These are phyloP conservation scores for Penicillium malachiteum DNA, from an alignment of 495 filamentous ascomycete species.

Conservation along the genomic window DNA sequence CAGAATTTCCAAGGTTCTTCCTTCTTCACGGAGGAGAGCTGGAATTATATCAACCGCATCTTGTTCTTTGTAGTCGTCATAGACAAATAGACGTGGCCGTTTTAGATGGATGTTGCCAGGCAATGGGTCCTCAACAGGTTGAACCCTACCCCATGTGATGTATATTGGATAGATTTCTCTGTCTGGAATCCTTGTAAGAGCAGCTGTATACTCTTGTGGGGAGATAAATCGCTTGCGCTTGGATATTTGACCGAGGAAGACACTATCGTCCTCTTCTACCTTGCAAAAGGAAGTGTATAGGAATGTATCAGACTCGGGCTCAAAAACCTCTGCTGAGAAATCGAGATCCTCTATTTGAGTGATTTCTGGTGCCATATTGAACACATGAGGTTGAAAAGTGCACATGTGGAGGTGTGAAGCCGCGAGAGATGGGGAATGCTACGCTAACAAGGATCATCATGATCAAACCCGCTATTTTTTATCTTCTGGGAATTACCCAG, in stretches of 20 bases:
- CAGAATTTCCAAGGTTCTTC: not conserved
- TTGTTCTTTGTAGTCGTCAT: not conserved
- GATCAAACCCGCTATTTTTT: too few relatives aligned
- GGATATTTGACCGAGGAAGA: not conserved
- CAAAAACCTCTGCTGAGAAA: not conserved
- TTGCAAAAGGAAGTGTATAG: not conserved
- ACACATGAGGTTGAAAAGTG: not conserved
- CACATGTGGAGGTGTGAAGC: not conserved
- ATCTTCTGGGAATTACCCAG: too few relatives aligned
- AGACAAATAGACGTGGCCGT: not conserved
- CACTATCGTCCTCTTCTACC: not conserved
- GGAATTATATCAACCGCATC: not conserved
- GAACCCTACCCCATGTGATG: too few relatives aligned
- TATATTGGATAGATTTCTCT: not conserved
- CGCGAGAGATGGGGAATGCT: too few relatives aligned
- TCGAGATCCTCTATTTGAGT: not conserved
- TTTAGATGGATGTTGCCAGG: not conserved
- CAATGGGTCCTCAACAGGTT: not conserved
- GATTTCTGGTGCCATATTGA: not conserved
- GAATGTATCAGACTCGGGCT: not conserved
- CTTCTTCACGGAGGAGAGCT: not conserved
- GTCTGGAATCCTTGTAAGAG: not conserved
- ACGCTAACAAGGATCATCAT: too few relatives aligned
- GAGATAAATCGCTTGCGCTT: not conserved
- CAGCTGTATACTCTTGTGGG: not conserved